Conservation (phyloP, 371 early-diverging fungal species). For the Mortierella sp. region DNA sequence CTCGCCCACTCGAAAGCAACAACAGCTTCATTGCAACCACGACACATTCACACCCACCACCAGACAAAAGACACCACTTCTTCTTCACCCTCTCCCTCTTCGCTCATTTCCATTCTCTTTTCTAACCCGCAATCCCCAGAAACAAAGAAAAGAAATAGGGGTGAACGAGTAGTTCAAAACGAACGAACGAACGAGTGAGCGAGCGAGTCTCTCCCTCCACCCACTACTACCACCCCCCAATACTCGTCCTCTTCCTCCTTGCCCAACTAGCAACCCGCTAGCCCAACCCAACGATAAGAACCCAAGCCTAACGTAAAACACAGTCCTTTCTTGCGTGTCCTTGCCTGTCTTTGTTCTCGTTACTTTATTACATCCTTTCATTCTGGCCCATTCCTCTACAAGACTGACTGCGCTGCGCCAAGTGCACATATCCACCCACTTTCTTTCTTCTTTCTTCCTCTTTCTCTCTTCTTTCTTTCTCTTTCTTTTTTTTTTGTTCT, state of each 20-base stretch:
- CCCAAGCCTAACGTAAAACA: background rate
- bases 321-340: background rate
- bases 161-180: background rate
- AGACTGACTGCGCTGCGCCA: constrained; percentile 11
- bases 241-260: background rate
- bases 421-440: background rate
- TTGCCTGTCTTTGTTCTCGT: background rate
- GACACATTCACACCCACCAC: too few species aligned
- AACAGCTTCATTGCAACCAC: too few species aligned
- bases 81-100: too few species aligned
- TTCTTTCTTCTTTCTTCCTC: background rate
- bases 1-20: too few species aligned
- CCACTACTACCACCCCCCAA: background rate
- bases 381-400: background rate
- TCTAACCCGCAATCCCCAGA: too few species aligned
- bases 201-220: background rate
- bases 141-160: too few species aligned
- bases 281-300: background rate
- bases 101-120: too few species aligned
- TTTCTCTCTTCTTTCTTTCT: background rate
- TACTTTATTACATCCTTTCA: background rate
- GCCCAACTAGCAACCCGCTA: background rate
- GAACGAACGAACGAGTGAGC: background rate
- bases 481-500: background rate
- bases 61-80: too few species aligned